Base-by-base conservation (phyloP, 1,284 basidiomycete species). In the Puccinia horiana region DNA sequence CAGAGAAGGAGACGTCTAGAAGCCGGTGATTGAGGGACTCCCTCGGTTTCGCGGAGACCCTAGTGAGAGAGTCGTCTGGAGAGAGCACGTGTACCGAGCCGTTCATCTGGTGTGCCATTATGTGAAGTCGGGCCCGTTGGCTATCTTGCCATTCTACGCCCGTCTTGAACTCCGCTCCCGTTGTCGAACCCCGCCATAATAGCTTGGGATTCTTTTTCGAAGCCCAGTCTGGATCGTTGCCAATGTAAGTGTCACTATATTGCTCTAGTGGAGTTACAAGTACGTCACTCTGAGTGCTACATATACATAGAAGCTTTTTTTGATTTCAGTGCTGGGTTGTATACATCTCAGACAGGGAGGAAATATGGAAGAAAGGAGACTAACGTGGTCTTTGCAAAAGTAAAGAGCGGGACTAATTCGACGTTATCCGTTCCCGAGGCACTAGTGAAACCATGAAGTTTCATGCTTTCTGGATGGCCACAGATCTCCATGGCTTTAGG, bases 251-350 rank as follows among this genome's bases (percentile, higher is more conserved):
- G 69, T 85, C 85, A 75, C 85, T 85, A 81, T 85, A 86, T 81
- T 86, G 85, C 77, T 86, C 86, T 58, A 86, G 84, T 18, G 86
- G 86, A 2, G 86, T 86, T 61, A 85, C 86, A 65, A 86, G 84
- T 29, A 86, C 82, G 79, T 86, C 86, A 42, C 84, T 85, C 63
- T 86, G 85, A 54, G 86, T 83, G 67, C 84, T 82, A 29, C 42
- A 40, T 29, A 58, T 18, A 49, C n/a, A 75, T 49, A 75, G 1
- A 44, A 49, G 29, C 26, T 78, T 0, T 35, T 49, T 26, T n/a
- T n/a, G n/a, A n/a, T n/a, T n/a, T n/a, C n/a, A n/a, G n/a, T 12
- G 26, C 11, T 42, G 40, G 16, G 23, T 44, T 42, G 29, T 42
- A 29, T 26, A 2, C 26, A 32, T 3, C 40, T 44, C 9, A 32